These are phyloP conservation scores for Podospora didyma DNA, from an alignment of 495 filamentous ascomycete genomes.

Conservation along the genomic window DNA sequence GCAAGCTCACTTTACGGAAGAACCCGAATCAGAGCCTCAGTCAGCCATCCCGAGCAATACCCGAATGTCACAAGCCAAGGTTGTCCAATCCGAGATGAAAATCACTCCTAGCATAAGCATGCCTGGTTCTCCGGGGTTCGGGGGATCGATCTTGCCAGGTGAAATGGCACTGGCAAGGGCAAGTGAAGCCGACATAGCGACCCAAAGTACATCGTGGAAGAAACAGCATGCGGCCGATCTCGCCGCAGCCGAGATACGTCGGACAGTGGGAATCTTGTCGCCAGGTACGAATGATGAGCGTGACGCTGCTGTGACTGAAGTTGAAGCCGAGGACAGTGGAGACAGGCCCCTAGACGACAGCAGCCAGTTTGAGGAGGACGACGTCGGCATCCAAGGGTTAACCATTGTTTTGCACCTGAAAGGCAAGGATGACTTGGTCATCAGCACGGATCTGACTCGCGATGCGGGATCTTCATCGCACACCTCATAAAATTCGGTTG, in stretches of 20 bases:
- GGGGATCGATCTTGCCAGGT: neutral
- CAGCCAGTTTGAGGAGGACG: constrained; percentile 13
- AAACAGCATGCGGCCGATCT: neutral
- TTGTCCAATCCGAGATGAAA: neutral
- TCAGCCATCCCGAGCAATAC: no score
- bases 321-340: neutral
- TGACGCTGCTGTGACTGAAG: neutral
- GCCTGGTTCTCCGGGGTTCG: neutral
- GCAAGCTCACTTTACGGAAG: neutral
- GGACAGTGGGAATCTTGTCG: neutral
- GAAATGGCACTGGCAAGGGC: neutral
- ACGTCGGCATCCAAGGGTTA: constrained; percentile 38
- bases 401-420: constrained; percentile 43
- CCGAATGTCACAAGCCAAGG: no score
- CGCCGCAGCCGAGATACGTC: neutral
- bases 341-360: neutral
- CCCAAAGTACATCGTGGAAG: neutral
- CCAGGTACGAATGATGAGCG: neutral
- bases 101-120: neutral
- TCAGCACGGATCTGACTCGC: constrained; percentile 37
- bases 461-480: neutral
- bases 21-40: neutral
- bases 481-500: neutral
- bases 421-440: constrained; percentile 43
- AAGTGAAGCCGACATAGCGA: neutral